Percentiles rank a stretch among this genome's conserved stretches.
Evolutionary conservation across 805 yeast species (phyloP).

Genomic region (Pichia cabralensis): DNA sequence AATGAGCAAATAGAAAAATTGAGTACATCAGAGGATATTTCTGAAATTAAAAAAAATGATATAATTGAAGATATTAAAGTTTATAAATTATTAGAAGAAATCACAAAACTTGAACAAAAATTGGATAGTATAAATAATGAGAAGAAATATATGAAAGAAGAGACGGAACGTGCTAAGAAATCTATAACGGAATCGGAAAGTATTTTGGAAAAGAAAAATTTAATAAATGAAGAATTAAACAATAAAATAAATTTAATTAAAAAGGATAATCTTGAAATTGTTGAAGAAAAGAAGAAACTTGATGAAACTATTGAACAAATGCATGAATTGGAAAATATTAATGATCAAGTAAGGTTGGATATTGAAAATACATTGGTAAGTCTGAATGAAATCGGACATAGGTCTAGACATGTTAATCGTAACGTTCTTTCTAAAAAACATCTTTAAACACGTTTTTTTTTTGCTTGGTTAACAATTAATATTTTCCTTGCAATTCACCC

Average conservation of each 20-base stretch:
- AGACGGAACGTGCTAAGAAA: constrained; percentile 41
- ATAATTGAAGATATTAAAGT: constrained; percentile 31
- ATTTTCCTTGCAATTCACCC: no score
- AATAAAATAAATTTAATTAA: constrained; percentile 8
- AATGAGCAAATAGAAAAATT: constrained; percentile 1
- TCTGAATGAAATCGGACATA: constrained; percentile 17
- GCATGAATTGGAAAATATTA: background rate
- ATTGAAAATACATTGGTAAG: constrained; percentile 22
- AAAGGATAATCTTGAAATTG: constrained; percentile 4
- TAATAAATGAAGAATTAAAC: constrained; percentile 8
- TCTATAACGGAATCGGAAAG: constrained; percentile 37
- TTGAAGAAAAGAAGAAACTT: background rate
- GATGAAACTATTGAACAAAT: background rate
- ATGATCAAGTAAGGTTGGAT: background rate
- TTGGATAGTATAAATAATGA: constrained; percentile 45
- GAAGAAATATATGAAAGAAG: constrained; percentile 51
- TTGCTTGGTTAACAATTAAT: no score
- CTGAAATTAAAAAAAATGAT: constrained; percentile 14
- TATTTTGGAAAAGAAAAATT: constrained; percentile 18
- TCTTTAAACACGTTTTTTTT: no score
- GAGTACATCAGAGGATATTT: constrained; percentile 4
- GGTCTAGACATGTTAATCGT: constrained; percentile 7
- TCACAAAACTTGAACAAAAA: constrained; percentile 34
- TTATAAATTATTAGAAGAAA: constrained; percentile 36
- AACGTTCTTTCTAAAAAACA: constrained; percentile 6